A percentile compares a stretch with the other conserved stretches of the same genome.
phyloP scores from a whole-genome alignment of 202 grass and related monocot species.

The Brachypodium distachyon region DNA sequence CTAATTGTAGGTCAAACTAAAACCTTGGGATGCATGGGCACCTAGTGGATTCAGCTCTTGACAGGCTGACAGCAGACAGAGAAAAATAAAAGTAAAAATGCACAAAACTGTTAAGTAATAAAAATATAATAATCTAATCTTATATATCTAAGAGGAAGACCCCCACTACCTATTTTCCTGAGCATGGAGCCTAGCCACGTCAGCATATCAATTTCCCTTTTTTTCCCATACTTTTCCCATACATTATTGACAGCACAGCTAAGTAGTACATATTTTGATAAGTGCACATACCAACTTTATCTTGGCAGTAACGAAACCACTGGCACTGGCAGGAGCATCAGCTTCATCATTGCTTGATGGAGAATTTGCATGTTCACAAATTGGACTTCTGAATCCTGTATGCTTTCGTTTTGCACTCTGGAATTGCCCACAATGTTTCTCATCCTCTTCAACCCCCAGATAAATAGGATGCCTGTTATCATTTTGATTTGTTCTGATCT shows the following conservation, averaged over 20 bases:
- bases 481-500: constrained; percentile 32
- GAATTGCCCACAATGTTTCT: constrained; percentile 31
- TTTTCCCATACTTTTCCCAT: too few species aligned
- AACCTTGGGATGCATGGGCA: too few species aligned
- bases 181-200: too few species aligned
- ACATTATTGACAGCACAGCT: background rate
- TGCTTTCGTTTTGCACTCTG: constrained; percentile 60
- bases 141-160: too few species aligned
- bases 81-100: too few species aligned
- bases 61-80: too few species aligned
- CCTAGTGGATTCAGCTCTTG: too few species aligned
- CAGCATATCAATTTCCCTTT: too few species aligned
- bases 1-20: too few species aligned
- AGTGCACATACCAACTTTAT: constrained; percentile 64
- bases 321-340: constrained; percentile 38
- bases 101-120: too few species aligned
- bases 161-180: too few species aligned
- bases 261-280: background rate
- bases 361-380: constrained; percentile 73
- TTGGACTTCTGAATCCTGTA: constrained; percentile 80
- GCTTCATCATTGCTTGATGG: constrained; percentile 68
- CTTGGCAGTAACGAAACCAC: constrained; percentile 72
- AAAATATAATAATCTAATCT: too few species aligned
- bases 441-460: constrained; percentile 43
- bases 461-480: constrained; percentile 24